Percentiles rank a stretch among this genome's conserved stretches.
These are phyloP conservation scores for Fagus crenata DNA, from an alignment of 306 rosid species.

Conservation along the genomic window DNA sequence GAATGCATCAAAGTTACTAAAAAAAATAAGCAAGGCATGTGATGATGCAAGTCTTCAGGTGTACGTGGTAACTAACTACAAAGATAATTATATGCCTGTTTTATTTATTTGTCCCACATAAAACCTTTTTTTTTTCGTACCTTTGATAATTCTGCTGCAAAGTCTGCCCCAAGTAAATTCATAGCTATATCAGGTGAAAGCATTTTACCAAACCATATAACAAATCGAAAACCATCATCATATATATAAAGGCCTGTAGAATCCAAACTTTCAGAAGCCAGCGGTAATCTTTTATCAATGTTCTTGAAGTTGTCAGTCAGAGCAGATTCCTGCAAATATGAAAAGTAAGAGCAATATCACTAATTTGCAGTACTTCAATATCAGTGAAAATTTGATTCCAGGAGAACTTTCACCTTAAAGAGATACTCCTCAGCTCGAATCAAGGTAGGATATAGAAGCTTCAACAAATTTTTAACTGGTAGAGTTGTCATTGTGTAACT, in stretches of 20 bases:
- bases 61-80: not conserved
- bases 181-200: slow-evolving; percentile 92
- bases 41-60: not conserved
- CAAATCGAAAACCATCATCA: slow-evolving; percentile 85
- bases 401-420: slow-evolving; percentile 48
- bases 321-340: slow-evolving; percentile 49
- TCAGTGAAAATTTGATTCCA: too few species aligned
- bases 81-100: too few species aligned
- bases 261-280: slow-evolving; percentile 81
- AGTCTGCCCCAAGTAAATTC: slow-evolving; percentile 85
- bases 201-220: slow-evolving; percentile 91
- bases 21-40: too few species aligned
- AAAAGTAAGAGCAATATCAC: slow-evolving; percentile 28
- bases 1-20: not conserved
- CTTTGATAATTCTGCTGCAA: slow-evolving; percentile 92
- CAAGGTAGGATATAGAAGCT: slow-evolving; percentile 82
- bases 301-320: slow-evolving; percentile 51
- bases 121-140: slow-evolving; percentile 34
- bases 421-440: slow-evolving; percentile 83
- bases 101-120: too few species aligned
- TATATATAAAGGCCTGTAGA: slow-evolving; percentile 82
- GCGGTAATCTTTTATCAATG: slow-evolving; percentile 73
- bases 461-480: slow-evolving; percentile 77
- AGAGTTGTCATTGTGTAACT: slow-evolving; percentile 83
- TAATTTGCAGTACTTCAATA: too few species aligned